phyloP scores from a whole-genome alignment of 1,284 basidiomycete species.

The Cryptococcus neoformans region DNA sequence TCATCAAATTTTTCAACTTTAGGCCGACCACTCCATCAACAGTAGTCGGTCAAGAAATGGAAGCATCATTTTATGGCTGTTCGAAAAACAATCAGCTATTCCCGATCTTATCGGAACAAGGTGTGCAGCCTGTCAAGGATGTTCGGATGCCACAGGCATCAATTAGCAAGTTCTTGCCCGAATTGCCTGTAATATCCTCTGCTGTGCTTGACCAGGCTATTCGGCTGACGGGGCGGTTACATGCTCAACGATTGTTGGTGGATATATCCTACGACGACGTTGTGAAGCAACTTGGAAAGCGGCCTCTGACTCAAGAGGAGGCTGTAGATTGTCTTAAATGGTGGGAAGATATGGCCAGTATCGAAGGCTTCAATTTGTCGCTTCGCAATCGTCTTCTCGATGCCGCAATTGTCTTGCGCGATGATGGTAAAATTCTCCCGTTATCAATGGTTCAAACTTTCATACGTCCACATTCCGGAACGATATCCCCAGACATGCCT shows the following conservation, averaged over 20 bases:
- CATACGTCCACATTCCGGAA: conserved; percentile 63
- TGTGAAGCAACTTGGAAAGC: conserved; percentile 67
- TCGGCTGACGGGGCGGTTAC: conserved; percentile 64
- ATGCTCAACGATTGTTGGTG: conserved; percentile 67
- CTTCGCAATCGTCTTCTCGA: conserved; percentile 63
- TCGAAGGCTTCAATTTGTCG: conserved; percentile 50
- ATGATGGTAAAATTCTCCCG: conserved; percentile 58
- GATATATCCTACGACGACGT: conserved; percentile 86
- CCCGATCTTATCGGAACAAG: conserved; percentile 75
- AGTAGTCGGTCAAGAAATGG: conserved; percentile 74
- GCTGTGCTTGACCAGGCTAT: conserved; percentile 63
- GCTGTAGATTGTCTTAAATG: conserved; percentile 81
- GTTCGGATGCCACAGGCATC: conserved; percentile 75
- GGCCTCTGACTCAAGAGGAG: conserved; percentile 72
- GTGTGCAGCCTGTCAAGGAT: conserved; percentile 66
- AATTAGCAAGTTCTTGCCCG: conserved; percentile 74
- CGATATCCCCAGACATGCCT: conserved; percentile 80
- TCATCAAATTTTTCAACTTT: conserved; percentile 86
- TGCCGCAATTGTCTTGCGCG: conserved; percentile 62
- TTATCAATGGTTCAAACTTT: conserved; percentile 69
- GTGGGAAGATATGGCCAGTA: conserved; percentile 69
- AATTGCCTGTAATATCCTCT: conserved; percentile 71
- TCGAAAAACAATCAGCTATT: conserved; percentile 53
- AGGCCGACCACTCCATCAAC: conserved; percentile 79
- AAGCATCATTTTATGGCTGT: conserved; percentile 78